Base-by-base conservation (phyloP, 331 rosid genomes). In the Prunus yedoensis region DNA sequence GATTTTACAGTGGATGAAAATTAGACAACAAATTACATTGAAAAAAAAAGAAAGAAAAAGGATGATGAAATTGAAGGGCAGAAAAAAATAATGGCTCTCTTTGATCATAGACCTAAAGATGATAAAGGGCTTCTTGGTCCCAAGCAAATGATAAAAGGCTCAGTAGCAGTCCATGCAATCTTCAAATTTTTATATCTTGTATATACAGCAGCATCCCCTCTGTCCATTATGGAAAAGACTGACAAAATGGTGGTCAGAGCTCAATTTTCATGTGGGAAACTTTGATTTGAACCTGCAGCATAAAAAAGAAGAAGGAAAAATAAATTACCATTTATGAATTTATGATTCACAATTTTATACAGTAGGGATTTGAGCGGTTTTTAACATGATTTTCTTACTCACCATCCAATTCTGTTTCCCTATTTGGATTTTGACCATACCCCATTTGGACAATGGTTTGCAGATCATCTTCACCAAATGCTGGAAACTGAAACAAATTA, bases 381-480 rank as follows among this genome's bases (percentile, higher is more conserved):
- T 32, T 20, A 57, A 45, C 21, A 84, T 77, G 20, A 15, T 76
- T 25, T 64, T 65, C 32, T 2, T 30, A 9, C 80, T 72, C 84
- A 92, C 96, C 96, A 58, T 84, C 84, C 75, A 82, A 72, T 76
- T 85, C 78, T 70, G 86, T 52, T 78, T 88, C 89, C 45, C 83
- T 67, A 63, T 75, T 80, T 17, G 78, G 81, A 76, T 75, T 83
- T 86, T 89, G 96, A 64, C 90, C 86, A 74, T 89, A 82, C 4
- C 99, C 97, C 99, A 92, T 95, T 23, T 95, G 97, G 66, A 90
- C 97, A 68, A 95, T 84, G 74, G 85, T 80, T 65, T 92, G 91
- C 66, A 94, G 91, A 47, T 91, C 97, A 75, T 90, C 98, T 66
- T 90, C 97, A 67, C 86, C 92, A 68, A 89, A 92, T 51, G 81